Conservation (phyloP, 352 stramenopile species). For the Elongisporangium senticosum region DNA sequence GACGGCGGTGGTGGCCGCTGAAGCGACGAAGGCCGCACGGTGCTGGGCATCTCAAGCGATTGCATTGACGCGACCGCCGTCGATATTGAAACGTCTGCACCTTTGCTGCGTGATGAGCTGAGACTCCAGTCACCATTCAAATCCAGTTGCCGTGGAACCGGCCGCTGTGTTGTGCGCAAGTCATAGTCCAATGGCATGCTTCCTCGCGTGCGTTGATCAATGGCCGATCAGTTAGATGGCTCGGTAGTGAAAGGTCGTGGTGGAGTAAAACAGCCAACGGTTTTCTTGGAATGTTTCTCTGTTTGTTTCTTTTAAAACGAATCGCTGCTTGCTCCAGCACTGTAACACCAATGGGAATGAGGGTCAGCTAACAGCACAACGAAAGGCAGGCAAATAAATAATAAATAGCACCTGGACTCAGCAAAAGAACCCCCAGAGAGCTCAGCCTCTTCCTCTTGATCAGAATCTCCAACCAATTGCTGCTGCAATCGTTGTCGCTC, state of each 20-base stretch:
- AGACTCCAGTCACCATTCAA: slow-evolving; percentile 25
- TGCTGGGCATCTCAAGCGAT: no score
- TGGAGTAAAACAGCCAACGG: not conserved
- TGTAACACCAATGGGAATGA: slow-evolving; percentile 8
- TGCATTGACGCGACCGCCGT: no score
- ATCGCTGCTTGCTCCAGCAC: slow-evolving; percentile 43
- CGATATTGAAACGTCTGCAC: no score
- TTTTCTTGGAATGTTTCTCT: slow-evolving; percentile 9
- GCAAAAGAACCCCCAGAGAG: slow-evolving; percentile 57
- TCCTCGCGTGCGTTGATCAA: not conserved
- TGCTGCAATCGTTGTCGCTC: slow-evolving; percentile 10
- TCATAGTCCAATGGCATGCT: slow-evolving; percentile 19
- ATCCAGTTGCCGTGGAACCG: slow-evolving; percentile 45
- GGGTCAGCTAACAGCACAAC: slow-evolving; percentile 5
- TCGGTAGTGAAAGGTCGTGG: slow-evolving; percentile 6
- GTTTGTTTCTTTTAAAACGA: slow-evolving; percentile 35
- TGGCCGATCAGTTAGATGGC: not conserved
- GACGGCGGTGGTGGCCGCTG: no score
- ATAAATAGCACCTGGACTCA: slow-evolving; percentile 44
- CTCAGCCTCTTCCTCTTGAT: slow-evolving; percentile 55
- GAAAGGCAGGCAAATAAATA: not conserved
- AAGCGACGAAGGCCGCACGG: no score
- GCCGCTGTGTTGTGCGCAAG: slow-evolving; percentile 22
- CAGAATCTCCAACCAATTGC: slow-evolving; percentile 19
- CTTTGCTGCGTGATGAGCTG: slow-evolving; percentile 7